Evolutionary conservation across 345 rosid genomes (phyloP), one percentile per base, ranked within the genome.

Genomic region (Lagerstroemia speciosa): DNA sequence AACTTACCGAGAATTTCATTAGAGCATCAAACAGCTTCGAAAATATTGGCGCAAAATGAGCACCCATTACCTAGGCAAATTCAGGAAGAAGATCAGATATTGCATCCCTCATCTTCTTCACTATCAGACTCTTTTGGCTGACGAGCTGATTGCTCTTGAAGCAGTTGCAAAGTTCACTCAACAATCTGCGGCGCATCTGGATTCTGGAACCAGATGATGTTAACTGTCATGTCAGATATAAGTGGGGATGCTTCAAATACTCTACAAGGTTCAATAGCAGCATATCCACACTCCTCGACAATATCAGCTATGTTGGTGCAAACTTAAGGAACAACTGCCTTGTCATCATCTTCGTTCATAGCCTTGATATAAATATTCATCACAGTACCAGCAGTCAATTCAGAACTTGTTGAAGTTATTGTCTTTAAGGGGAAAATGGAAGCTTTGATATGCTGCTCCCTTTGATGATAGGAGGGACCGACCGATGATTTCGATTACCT

Each of bases 41-140:
- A 82, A 92, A 89, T 74, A 90, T 82, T 16, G 96, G 90, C 22
- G 96, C 94, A 83, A 92, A 92, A 75, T 90, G 91, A 76, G 81
- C 73, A 76, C 99, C 99, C 97, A 95, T 83, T 76, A 89, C 79
- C 87, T 88, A 89, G 37, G 99, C 98, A 80, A 95, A 92, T 66
- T 97, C 97, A 36, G 99, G 99, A 78, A 95, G 93, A 70, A 95
- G 88, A 72, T 95, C 99, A 53, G 99, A 92, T 71, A 92, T 97
- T 38, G 97, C 97, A 85, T 95, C 98, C 97, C 78, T 95, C 99
- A 69, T 95, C 99, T 74, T 77, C 65, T 74, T 95, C 99, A 75
- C 95, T 85, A 58, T 85, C 97, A 74, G 90, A 77, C 36, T 84
- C 90, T 53, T 81, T 65, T 70, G 83, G 86, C 79, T 92, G 99